Conservation (phyloP, 768 basidiomycete species). For the Leccinum longicurvipes region DNA sequence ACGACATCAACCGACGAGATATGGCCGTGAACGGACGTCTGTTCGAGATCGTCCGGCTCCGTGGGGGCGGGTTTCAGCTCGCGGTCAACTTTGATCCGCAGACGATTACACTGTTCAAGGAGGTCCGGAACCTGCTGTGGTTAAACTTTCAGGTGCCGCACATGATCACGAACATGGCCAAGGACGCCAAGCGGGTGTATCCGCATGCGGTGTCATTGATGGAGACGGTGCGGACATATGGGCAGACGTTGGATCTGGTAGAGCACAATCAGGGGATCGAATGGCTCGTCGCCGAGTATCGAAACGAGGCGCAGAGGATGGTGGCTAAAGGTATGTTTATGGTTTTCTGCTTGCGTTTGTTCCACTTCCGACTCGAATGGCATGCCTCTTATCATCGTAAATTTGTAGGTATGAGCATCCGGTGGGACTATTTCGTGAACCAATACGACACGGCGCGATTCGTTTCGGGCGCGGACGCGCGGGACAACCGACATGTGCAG, state of each 20-base stretch:
- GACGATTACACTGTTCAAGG: constrained; percentile 98
- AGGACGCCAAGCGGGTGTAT: constrained; percentile 97
- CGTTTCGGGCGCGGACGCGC: constrained; percentile 67
- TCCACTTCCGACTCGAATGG: too few relatives aligned
- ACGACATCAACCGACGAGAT: constrained; percentile 90
- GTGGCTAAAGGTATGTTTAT: constrained; percentile 79
- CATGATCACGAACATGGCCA: constrained; percentile 93
- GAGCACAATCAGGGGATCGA: constrained; percentile 89
- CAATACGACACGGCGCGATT: constrained; percentile 85
- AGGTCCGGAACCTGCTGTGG: constrained; percentile 94
- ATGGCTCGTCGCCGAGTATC: constrained; percentile 91
- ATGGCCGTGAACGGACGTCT: constrained; percentile 89
- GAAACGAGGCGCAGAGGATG: constrained; percentile 92
- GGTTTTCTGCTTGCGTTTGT: not conserved
- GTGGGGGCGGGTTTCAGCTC: constrained; percentile 77
- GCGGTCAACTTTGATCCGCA: constrained; percentile 98
- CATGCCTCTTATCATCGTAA: not conserved
- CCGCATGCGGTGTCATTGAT: constrained; percentile 97
- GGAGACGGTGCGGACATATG: constrained; percentile 98
- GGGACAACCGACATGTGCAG: constrained; percentile 85
- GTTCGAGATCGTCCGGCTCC: constrained; percentile 83
- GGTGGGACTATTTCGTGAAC: constrained; percentile 97
- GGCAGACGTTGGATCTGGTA: constrained; percentile 90
- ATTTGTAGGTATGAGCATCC: constrained; percentile 80
- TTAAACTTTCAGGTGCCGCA: constrained; percentile 94